A percentile compares a stretch with the other conserved stretches of the same genome.
Conservation (phyloP, 768 basidiomycete genomes). For the Lactarius deliciosus region DNA sequence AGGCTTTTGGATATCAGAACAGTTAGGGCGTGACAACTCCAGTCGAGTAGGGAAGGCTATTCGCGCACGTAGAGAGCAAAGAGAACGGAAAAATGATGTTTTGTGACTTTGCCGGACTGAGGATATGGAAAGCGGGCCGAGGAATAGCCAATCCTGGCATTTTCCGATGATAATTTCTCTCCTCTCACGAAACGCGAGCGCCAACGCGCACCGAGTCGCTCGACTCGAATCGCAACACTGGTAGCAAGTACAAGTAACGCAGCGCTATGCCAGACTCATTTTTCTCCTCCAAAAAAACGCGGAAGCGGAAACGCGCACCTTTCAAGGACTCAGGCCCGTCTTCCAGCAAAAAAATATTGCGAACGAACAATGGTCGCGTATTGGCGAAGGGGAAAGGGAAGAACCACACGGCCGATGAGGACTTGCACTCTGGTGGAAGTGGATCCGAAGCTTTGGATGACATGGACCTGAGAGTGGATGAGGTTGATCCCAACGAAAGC, state of each 20-base stretch:
- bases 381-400: constrained; percentile 33
- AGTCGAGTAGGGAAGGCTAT: constrained; percentile 79
- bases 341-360: constrained; percentile 33
- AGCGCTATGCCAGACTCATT: constrained; percentile 79
- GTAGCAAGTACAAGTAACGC: background rate
- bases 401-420: constrained; percentile 48
- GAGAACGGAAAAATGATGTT: constrained; percentile 29
- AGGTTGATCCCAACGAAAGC: constrained; percentile 56
- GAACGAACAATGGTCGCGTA: constrained; percentile 33
- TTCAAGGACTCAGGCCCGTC: constrained; percentile 37
- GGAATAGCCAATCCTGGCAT: constrained; percentile 5
- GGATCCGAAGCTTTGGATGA: constrained; percentile 57
- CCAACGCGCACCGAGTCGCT: background rate
- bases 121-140: background rate
- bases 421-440: constrained; percentile 62
- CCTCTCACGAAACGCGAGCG: background rate
- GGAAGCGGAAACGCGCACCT: constrained; percentile 60
- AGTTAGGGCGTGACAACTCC: constrained; percentile 63
- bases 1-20: constrained; percentile 79
- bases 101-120: too few species aligned
- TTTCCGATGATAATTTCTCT: constrained; percentile 15
- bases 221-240: background rate
- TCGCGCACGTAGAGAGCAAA: constrained; percentile 48
- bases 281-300: constrained; percentile 58
- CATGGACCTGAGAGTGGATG: constrained; percentile 64